Conservation (phyloP, 1,284 basidiomycete species). For the Moesziomyces globuligerus region DNA sequence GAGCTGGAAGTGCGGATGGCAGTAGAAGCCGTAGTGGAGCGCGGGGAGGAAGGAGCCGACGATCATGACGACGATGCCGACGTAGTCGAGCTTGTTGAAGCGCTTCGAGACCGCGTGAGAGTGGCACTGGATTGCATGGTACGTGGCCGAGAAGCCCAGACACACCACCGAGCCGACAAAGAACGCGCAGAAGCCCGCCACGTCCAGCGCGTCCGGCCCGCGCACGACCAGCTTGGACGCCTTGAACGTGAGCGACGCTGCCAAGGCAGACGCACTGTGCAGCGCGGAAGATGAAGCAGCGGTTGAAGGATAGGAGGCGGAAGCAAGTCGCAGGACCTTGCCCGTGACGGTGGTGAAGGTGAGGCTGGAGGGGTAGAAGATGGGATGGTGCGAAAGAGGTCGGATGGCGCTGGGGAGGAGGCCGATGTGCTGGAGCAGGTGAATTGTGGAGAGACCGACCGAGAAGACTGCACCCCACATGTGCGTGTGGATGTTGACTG, state of each 20-base stretch:
- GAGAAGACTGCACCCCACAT: slow-evolving; percentile 80
- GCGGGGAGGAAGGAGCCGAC: slow-evolving; percentile 79
- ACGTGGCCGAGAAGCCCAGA: slow-evolving; percentile 78
- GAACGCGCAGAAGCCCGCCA: slow-evolving; percentile 76
- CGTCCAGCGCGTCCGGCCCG: slow-evolving; percentile 74
- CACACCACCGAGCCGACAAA: slow-evolving; percentile 80
- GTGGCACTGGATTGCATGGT: slow-evolving; percentile 81
- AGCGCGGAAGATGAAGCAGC: not conserved
- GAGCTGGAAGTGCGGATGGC: slow-evolving; percentile 53
- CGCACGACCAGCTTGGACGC: slow-evolving; percentile 26
- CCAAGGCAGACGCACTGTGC: not conserved
- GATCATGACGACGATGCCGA: slow-evolving; percentile 72
- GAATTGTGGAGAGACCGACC: slow-evolving; percentile 69
- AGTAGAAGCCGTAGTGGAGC: slow-evolving; percentile 64
- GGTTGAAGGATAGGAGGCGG: slow-evolving; percentile 35
- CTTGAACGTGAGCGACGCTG: not conserved
- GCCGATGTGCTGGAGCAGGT: slow-evolving; percentile 45
- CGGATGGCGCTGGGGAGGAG: slow-evolving; percentile 44
- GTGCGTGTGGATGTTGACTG: slow-evolving; percentile 91
- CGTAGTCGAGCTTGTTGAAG: slow-evolving; percentile 60
- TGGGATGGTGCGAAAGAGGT: slow-evolving; percentile 48
- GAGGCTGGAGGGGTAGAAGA: slow-evolving; percentile 53
- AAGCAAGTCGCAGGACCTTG: slow-evolving; percentile 44
- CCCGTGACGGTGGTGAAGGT: slow-evolving; percentile 43
- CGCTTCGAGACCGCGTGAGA: slow-evolving; percentile 72